Conservation (phyloP, 371 early-diverging fungal genomes). For the Syncephalastrum sp. region DNA sequence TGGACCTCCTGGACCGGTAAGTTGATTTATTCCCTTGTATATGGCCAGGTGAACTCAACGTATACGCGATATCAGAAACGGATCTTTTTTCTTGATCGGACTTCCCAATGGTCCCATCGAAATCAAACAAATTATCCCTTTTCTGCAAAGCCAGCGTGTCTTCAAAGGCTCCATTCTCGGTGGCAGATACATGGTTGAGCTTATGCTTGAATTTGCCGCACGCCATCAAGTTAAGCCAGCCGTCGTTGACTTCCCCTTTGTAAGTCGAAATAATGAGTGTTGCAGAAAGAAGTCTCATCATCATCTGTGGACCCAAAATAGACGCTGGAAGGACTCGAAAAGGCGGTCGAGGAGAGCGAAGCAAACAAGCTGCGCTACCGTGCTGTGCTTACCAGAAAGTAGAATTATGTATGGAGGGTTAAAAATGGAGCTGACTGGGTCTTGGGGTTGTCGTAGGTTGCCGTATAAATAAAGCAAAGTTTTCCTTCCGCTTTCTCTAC, state of each 20-base stretch:
- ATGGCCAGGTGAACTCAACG: background rate
- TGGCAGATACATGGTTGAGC: slow-evolving; percentile 34
- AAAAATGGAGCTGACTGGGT: no score
- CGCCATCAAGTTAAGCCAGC: slow-evolving; percentile 48
- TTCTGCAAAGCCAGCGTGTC: slow-evolving; percentile 27
- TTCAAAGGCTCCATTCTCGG: slow-evolving; percentile 45
- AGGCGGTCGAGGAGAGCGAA: slow-evolving; percentile 26
- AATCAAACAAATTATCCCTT: slow-evolving; percentile 15
- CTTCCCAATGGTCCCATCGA: slow-evolving; percentile 35
- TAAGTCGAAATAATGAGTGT: slow-evolving; percentile 4
- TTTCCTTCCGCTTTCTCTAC: no score
- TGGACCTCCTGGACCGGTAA: slow-evolving; percentile 35
- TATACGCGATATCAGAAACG: slow-evolving; percentile 31
- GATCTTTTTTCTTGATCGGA: slow-evolving; percentile 55
- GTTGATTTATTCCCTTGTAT: background rate
- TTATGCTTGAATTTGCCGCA: slow-evolving; percentile 55
- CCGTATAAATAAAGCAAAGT: no score
- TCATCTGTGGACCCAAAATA: background rate
- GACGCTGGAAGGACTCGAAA: slow-evolving; percentile 26
- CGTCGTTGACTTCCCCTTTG: slow-evolving; percentile 41
- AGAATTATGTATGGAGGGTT: background rate
- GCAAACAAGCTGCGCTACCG: slow-evolving; percentile 29
- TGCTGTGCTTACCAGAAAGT: slow-evolving; percentile 28
- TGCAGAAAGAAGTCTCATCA: no score
- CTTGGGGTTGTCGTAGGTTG: no score